Evolutionary conservation across 345 rosid genomes (phyloP), one percentile per base, ranked within the genome.

Genomic region (Sisymbrium irio): DNA sequence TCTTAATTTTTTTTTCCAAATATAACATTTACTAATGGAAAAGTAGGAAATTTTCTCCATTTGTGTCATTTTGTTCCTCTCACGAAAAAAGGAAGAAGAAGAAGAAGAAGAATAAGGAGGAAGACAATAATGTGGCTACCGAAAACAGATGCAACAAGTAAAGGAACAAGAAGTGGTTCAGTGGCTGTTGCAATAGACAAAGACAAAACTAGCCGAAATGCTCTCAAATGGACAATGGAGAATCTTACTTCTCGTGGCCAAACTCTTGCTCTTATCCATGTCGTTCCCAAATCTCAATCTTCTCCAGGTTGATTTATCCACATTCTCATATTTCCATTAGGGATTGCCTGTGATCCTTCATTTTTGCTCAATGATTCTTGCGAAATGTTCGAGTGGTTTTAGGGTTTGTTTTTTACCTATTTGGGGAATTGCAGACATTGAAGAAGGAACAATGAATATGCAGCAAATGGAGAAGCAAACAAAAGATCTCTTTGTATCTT

Each of bases 161-260:
- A 85, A 71, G 72, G 80, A 37, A 58, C 68, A 19, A 75, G 74
- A 51, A 77, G 78, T 37, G 97, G 92, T 18, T 33, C 86, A 37
- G 89, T 89, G 1, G 98, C 95, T 1, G 85, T 94, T 11, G 98
- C 97, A 4, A 79, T 92, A 3, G 90, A 88, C 77, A 87, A 79
- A 63, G 98, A 92, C 67, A 94, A 92, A 81, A 84, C 81, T 1
- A 94, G 98, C 79, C 96, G 78, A 77, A 49, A 75, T 80, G 97
- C 97, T 69, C 64, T 94, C 44, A 82, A 61, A 83, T 94, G 97
- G 98, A 83, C 97, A 2, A 59, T 79, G 35, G 96, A 94, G 19
- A 83, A 89, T 84, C 92, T 92, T 68, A 78, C 84, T 57, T 15
- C 78, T 78, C 84, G 74, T 68, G 93, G 96, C 67, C 89, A 88